These are phyloP conservation scores for Wallacemonas sp. DNA, from an alignment of 208 protist species.

Conservation along the genomic window DNA sequence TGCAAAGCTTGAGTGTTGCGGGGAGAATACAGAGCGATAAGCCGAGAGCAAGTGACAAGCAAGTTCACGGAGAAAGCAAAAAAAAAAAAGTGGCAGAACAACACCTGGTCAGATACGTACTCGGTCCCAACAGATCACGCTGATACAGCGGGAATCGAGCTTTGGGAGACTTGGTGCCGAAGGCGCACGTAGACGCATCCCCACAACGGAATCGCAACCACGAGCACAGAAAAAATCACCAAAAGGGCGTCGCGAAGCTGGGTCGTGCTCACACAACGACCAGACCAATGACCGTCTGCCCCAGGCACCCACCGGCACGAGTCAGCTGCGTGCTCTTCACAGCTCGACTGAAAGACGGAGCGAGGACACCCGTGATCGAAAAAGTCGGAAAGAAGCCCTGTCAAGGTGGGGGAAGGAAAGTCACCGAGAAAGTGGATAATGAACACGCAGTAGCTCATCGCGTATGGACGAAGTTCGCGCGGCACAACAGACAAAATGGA, in stretches of 20 bases:
- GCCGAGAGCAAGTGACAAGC: neutral
- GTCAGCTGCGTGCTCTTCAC: neutral
- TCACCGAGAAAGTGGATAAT: slow-evolving; percentile 87
- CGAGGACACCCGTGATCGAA: slow-evolving; percentile 42
- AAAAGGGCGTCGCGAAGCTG: slow-evolving; percentile 76
- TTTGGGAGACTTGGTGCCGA: too few species aligned
- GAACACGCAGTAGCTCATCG: slow-evolving; percentile 85
- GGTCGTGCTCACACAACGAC: slow-evolving; percentile 44
- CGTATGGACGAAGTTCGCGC: slow-evolving; percentile 68
- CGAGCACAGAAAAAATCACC: slow-evolving; percentile 56
- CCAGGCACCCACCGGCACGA: slow-evolving; percentile 46
- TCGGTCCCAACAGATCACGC: too few species aligned
- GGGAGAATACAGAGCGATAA: neutral
- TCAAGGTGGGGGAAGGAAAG: slow-evolving; percentile 85
- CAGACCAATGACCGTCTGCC: slow-evolving; percentile 4
- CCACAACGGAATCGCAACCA: slow-evolving; percentile 60
- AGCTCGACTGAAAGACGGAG: slow-evolving; percentile 5
- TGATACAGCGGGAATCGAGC: too few species aligned
- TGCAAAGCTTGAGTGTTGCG: too few species aligned
- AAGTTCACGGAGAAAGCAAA: neutral
- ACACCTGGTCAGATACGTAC: too few species aligned
- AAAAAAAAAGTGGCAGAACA: slow-evolving; percentile 11
- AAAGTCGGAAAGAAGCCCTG: slow-evolving; percentile 65
- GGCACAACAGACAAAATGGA: slow-evolving; percentile 68
- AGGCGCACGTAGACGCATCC: slow-evolving; percentile 41